A percentile compares a stretch with the other conserved stretches of the same genome.
Evolutionary conservation across 2,329 filamentous ascomycete genomes (phyloP).

Genomic region (Colletotrichum abscissum): DNA sequence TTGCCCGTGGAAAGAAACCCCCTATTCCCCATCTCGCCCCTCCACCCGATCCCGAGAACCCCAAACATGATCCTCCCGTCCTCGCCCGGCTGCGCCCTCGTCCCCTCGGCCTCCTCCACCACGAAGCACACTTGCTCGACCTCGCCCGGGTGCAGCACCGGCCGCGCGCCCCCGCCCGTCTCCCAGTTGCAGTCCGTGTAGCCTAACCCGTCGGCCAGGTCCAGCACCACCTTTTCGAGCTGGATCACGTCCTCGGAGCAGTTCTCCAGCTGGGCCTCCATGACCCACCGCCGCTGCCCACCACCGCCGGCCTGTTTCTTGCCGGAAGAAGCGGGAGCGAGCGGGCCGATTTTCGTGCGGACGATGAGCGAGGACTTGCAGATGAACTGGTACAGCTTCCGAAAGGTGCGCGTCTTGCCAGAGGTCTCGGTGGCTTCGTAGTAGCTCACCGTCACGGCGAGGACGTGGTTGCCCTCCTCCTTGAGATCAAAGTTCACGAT

Average conservation of each 20-base stretch:
- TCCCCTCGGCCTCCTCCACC: constrained; percentile 55
- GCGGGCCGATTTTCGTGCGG: constrained; percentile 83
- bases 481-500: constrained; percentile 89
- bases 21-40: constrained; percentile 87
- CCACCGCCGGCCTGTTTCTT: constrained; percentile 42
- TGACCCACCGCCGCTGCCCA: constrained; percentile 67
- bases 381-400: constrained; percentile 96
- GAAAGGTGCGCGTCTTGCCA: constrained; percentile 83
- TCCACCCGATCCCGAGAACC: constrained; percentile 88
- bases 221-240: constrained; percentile 74
- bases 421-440: constrained; percentile 83
- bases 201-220: constrained; percentile 61
- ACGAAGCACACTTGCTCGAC: constrained; percentile 75
- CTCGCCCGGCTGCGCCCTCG: constrained; percentile 62
- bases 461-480: constrained; percentile 92
- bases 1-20: constrained; percentile 91
- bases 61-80: constrained; percentile 78
- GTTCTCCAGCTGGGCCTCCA: constrained; percentile 97
- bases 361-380: constrained; percentile 92
- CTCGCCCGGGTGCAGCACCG: constrained; percentile 71
- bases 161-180: constrained; percentile 53
- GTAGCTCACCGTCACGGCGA: constrained; percentile 94
- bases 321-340: constrained; percentile 50
- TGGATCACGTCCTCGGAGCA: constrained; percentile 86
- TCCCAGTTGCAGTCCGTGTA: constrained; percentile 70